These are phyloP conservation scores for Gomphus bonarii DNA, from an alignment of 1,284 basidiomycete species.

Conservation along the genomic window DNA sequence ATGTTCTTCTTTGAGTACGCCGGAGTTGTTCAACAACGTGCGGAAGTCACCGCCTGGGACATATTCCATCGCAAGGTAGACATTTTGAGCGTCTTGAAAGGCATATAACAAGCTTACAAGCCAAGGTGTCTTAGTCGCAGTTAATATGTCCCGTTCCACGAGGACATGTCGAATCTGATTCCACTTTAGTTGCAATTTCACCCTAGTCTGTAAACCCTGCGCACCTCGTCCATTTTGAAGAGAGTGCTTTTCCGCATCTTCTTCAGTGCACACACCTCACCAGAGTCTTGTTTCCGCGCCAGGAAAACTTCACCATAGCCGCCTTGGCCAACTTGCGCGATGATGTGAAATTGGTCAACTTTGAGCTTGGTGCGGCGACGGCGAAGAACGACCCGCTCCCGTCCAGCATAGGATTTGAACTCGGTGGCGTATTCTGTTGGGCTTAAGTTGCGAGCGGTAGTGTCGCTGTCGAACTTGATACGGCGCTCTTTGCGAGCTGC, in stretches of 20 bases:
- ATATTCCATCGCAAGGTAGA: slow-evolving; percentile 98
- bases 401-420: slow-evolving; percentile 83
- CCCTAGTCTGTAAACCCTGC: slow-evolving; percentile 14
- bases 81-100: slow-evolving; percentile 82
- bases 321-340: slow-evolving; percentile 93
- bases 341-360: slow-evolving; percentile 90
- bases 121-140: slow-evolving; percentile 93
- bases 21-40: slow-evolving; percentile 91
- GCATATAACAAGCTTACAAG: slow-evolving; percentile 87
- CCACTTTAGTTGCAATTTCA: slow-evolving; percentile 4
- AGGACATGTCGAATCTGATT: slow-evolving; percentile 81
- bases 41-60: slow-evolving; percentile 95
- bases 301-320: slow-evolving; percentile 95
- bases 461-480: slow-evolving; percentile 76
- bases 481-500: slow-evolving; percentile 76
- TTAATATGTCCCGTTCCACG: slow-evolving; percentile 93
- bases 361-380: slow-evolving; percentile 79
- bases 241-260: slow-evolving; percentile 91
- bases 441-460: slow-evolving; percentile 49
- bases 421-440: slow-evolving; percentile 63
- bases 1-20: slow-evolving; percentile 92
- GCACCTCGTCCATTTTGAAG: slow-evolving; percentile 93
- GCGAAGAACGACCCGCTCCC: slow-evolving; percentile 85
- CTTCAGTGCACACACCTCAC: slow-evolving; percentile 91
- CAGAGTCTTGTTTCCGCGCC: slow-evolving; percentile 84